phyloP scores from a whole-genome alignment of 345 rosid genomes.

The Eucalyptus curtisii region DNA sequence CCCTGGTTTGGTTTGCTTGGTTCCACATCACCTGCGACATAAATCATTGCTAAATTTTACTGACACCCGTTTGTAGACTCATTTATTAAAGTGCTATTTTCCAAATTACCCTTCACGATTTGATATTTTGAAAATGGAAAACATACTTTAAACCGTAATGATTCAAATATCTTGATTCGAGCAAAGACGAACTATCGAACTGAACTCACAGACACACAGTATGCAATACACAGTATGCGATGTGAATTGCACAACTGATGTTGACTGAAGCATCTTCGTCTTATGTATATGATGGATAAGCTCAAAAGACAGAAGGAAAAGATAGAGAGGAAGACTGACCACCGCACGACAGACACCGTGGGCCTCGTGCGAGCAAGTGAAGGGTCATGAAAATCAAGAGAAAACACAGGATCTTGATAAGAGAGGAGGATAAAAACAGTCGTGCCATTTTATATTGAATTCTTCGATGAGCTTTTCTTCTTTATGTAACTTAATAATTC shows the following conservation, averaged over 20 bases:
- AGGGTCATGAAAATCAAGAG: neutral
- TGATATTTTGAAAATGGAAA: neutral
- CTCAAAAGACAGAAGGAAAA: neutral
- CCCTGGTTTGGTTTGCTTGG: neutral
- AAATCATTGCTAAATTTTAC: neutral
- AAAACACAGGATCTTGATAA: neutral
- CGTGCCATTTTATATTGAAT: neutral
- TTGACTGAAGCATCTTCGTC: neutral
- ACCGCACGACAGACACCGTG: neutral
- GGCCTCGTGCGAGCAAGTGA: neutral
- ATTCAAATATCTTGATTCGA: neutral
- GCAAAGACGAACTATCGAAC: neutral
- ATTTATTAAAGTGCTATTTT: neutral
- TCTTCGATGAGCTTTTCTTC: neutral
- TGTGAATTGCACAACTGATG: neutral
- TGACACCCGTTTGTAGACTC: rapidly evolving
- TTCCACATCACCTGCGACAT: neutral
- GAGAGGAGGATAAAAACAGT: neutral
- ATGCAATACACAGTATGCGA: neutral
- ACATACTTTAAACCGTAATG: neutral
- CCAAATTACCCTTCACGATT: neutral
- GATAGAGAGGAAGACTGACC: neutral
- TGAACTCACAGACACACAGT: neutral
- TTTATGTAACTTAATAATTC: neutral
- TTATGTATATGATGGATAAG: neutral